Evolutionary conservation across 257 asterid genomes (phyloP).

Genomic region (Rhazya stricta): DNA sequence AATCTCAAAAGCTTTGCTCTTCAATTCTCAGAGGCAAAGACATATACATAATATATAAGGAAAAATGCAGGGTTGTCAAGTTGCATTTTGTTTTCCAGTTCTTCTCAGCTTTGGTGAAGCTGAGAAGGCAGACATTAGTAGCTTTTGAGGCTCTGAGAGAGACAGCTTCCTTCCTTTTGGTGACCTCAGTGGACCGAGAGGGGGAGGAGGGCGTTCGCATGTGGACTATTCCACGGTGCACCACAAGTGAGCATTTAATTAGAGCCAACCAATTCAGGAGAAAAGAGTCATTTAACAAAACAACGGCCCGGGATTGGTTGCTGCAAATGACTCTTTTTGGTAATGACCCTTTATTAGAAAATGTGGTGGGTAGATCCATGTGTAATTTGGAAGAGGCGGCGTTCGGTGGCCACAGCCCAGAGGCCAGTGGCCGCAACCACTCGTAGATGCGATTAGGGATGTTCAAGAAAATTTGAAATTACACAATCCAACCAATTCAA

Average conservation of each 20-base stretch:
- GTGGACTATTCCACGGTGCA: not conserved
- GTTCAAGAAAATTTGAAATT: too few relatives aligned
- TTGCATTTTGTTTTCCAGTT: constrained; percentile 2
- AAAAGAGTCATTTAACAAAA: too few relatives aligned
- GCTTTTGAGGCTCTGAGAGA: constrained; percentile 40
- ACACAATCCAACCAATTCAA: too few relatives aligned
- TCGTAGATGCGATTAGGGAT: too few relatives aligned
- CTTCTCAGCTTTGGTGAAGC: constrained; percentile 28
- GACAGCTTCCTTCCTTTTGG: not conserved
- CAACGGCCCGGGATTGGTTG: too few relatives aligned
- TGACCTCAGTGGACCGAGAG: not conserved
- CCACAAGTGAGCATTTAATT: too few relatives aligned
- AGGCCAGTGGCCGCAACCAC: not conserved
- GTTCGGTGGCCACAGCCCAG: not conserved
- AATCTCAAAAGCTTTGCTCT: not conserved
- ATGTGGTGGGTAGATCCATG: not conserved
- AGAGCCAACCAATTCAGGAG: not conserved
- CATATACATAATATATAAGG: not conserved
- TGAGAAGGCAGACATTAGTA: constrained; percentile 44
- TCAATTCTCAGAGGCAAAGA: not conserved
- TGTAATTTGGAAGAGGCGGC: not conserved
- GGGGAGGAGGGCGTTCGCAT: not conserved
- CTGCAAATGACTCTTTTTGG: too few relatives aligned
- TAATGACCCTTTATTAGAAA: not conserved
- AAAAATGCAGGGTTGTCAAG: constrained; percentile 9